Evolutionary conservation across 2,329 filamentous ascomycete genomes (phyloP), one percentile per base, ranked within the genome.

Genomic region (Huntiella bhutanensis): DNA sequence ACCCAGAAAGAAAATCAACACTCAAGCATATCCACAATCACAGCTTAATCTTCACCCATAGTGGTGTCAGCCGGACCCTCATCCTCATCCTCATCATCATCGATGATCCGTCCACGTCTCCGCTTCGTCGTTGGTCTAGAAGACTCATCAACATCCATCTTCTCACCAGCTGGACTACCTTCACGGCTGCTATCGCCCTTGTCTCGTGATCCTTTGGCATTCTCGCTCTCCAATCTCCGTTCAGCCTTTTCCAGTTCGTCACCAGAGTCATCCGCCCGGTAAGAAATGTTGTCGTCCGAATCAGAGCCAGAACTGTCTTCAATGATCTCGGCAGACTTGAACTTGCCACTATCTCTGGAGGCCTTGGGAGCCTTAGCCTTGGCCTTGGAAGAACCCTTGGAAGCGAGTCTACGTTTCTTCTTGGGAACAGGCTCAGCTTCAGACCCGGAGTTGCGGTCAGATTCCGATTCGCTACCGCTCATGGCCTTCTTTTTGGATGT

Each of bases 301-400:
- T 62, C 62, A 2, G 60, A 64, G 43, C 52, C 54, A 8, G 39
- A 58, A 7, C 60, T 65, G 3, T 68, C 69, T 10, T 72, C 73
- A 22, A 94, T 77, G 51, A 86, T 75, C 61, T 93, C 86, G 1
- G 73, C 77, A 43, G 81, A 87, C 70, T 94, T 94, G 69, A 75
- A 93, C 62, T 93, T 92, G 59, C 41, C 40, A 33, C 38, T 46
- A 58, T 53, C 48, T 15, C 32, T 41, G 15, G 38, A 33, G n/a
- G 8, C 32, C 37, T 44, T 51, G 43, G 46, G 17, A 22, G 56
- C 55, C 46, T 62, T 61, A 51, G 62, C 65, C 52, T 74, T 69
- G 51, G 37, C 37, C n/a, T 38, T 42, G 40, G 17, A 32, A 19
- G 36, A 15, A 16, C n/a, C 36, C 64, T 62, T 12, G 63, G 69